A percentile compares a stretch with the other conserved stretches of the same genome.
Conservation (phyloP, 345 rosid genomes). For the Carallia pectinifolia region DNA sequence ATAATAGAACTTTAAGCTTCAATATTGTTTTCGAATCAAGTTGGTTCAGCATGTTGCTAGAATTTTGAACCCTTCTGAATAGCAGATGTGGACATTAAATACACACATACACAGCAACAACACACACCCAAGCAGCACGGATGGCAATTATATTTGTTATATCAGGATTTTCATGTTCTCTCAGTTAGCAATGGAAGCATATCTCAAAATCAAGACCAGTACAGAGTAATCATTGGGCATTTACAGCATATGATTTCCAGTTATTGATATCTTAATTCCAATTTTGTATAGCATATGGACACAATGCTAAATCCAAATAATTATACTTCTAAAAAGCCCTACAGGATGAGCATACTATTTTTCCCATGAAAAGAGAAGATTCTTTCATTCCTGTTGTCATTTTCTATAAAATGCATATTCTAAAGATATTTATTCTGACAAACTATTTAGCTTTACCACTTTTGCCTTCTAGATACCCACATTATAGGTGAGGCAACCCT, state of each 20-base stretch:
- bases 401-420: neutral
- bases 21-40: neutral
- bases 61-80: neutral
- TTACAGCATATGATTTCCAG: neutral
- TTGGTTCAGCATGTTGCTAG: neutral
- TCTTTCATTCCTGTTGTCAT: neutral
- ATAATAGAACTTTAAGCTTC: constrained; percentile 23
- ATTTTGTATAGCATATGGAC: neutral
- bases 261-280: neutral
- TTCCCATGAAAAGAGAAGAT: neutral
- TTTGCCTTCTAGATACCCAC: neutral
- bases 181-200: neutral
- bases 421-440: neutral
- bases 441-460: neutral
- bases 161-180: neutral
- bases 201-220: neutral
- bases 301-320: neutral
- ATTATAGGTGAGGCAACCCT: neutral
- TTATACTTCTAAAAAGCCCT: neutral
- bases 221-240: neutral
- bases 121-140: neutral
- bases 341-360: neutral
- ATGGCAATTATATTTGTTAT: constrained; percentile 1
- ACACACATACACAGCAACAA: neutral
- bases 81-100: too few species aligned